Evolutionary conservation across 202 grass and related monocot species (phyloP).

Genomic region (Brachypodium distachyon): DNA sequence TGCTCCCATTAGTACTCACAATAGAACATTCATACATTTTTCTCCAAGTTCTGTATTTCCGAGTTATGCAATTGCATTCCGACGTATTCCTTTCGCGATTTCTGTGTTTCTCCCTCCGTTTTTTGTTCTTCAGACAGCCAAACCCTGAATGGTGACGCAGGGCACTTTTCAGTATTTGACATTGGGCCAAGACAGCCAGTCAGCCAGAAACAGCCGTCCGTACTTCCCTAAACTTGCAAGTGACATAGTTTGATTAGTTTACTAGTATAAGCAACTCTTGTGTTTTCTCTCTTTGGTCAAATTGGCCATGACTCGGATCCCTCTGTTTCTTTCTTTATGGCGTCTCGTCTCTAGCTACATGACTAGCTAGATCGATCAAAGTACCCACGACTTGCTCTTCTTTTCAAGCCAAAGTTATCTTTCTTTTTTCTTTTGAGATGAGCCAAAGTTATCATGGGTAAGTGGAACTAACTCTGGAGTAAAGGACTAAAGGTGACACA

Average conservation of each 20-base stretch:
- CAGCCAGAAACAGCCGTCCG: neutral
- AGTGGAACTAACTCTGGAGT: too few relatives aligned
- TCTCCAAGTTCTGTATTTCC: neutral
- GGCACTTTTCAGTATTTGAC: neutral
- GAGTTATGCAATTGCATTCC: neutral
- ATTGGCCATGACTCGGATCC: conserved; percentile 22
- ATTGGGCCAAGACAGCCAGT: too few relatives aligned
- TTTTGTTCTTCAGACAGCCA: neutral
- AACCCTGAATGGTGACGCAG: neutral
- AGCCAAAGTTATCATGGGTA: neutral
- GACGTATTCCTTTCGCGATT: neutral
- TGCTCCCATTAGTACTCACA: too few relatives aligned
- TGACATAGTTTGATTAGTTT: neutral
- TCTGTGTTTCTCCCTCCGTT: neutral
- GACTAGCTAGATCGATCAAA: neutral
- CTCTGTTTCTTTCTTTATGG: neutral
- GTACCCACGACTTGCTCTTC: neutral
- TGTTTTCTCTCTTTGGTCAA: neutral
- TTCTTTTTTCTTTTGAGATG: too few relatives aligned
- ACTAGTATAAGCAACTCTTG: neutral
- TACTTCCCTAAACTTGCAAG: neutral
- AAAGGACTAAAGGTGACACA: neutral
- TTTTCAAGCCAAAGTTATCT: neutral
- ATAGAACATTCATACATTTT: too few relatives aligned
- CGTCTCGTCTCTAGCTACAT: neutral